Conservation (phyloP, 2,329 filamentous ascomycete species). For the Pseudogymnoascus sp. region DNA sequence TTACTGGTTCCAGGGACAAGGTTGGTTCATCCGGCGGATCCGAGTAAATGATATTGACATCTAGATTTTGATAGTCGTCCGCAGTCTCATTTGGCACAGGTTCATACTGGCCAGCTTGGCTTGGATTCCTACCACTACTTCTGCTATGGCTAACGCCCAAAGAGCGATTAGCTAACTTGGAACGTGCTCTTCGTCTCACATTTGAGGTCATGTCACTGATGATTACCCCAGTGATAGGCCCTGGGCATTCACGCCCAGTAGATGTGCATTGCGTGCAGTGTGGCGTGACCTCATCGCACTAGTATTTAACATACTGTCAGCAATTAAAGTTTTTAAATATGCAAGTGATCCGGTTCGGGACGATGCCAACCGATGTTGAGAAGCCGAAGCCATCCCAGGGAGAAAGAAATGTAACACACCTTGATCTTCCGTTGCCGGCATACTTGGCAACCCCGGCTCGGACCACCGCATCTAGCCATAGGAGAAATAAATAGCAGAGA, state of each 20-base stretch:
- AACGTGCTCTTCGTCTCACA: background rate
- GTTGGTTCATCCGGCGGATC: background rate
- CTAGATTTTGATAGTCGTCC: background rate
- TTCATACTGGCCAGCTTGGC: background rate
- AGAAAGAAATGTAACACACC: background rate
- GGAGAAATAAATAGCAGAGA: background rate
- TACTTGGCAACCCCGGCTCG: conserved; percentile 1
- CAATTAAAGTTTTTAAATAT: background rate
- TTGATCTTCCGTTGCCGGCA: conserved; percentile 8
- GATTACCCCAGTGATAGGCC: conserved; percentile 7
- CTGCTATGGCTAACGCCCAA: background rate
- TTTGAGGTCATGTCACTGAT: conserved; percentile 8
- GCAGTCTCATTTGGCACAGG: background rate
- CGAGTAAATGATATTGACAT: background rate
- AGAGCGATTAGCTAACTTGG: background rate
- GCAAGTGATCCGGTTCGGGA: background rate
- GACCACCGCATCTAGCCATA: background rate
- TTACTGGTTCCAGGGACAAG: background rate
- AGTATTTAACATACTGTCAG: background rate
- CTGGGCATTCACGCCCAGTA: conserved; percentile 4
- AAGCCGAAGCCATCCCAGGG: background rate
- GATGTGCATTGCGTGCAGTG: background rate
- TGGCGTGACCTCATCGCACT: conserved; percentile 8
- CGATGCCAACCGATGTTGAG: background rate
- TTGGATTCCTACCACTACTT: background rate